Conservation (phyloP, 2,329 filamentous ascomycete genomes). For the Lachnellula arida region DNA sequence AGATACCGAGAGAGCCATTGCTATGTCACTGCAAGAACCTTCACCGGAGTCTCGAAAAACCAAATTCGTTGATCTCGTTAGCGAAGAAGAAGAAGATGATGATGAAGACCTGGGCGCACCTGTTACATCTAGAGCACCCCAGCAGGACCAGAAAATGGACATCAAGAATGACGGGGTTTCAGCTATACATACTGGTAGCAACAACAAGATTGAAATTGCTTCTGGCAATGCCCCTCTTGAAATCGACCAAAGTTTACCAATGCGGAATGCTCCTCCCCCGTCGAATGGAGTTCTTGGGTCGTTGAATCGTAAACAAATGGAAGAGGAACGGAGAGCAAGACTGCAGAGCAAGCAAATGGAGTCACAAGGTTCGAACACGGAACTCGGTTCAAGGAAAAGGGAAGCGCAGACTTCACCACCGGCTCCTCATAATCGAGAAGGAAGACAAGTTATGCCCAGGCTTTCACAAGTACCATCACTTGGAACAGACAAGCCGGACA, state of each 20-base stretch:
- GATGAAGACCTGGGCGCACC: slow-evolving; percentile 31
- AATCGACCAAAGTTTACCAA: background rate
- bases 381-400: slow-evolving; percentile 20
- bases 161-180: background rate
- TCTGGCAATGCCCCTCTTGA: background rate
- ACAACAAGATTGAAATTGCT: background rate
- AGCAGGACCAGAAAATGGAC: background rate
- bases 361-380: slow-evolving; percentile 6
- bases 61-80: slow-evolving; percentile 28
- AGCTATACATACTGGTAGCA: background rate
- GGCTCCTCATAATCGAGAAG: slow-evolving; percentile 2
- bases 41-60: slow-evolving; percentile 9
- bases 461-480: background rate
- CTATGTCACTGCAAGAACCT: slow-evolving; percentile 43
- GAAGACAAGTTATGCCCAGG: slow-evolving; percentile 7
- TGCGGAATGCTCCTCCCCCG: background rate
- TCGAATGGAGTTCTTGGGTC: slow-evolving; percentile 35
- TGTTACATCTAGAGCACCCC: background rate
- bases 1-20: slow-evolving; percentile 56
- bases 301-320: slow-evolving; percentile 77
- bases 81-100: slow-evolving; percentile 34
- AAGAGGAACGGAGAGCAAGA: slow-evolving; percentile 73
- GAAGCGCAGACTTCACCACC: slow-evolving; percentile 31
- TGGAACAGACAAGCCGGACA: background rate
- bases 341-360: slow-evolving; percentile 45